Percentiles rank a stretch among this genome's conserved stretches.
These are phyloP conservation scores for Amphicarpaea edgeworthii DNA, from an alignment of 306 rosid genomes.

Conservation along the genomic window DNA sequence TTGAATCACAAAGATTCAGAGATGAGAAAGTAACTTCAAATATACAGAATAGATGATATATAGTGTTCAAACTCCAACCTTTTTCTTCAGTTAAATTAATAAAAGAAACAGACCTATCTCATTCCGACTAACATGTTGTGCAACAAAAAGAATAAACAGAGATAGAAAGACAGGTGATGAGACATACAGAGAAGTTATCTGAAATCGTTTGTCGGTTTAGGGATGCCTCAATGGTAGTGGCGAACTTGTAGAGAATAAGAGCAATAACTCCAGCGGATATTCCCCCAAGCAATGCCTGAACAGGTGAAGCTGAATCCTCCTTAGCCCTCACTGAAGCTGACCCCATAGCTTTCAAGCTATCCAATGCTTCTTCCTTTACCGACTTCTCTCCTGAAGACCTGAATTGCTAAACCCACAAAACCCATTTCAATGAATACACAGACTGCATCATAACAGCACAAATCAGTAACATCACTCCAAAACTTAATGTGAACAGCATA, in stretches of 20 bases:
- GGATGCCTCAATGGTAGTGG: constrained; percentile 83
- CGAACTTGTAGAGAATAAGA: constrained; percentile 81
- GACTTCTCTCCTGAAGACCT: constrained; percentile 87
- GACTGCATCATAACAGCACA: constrained; percentile 1
- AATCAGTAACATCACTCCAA: neutral
- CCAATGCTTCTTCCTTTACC: constrained; percentile 81
- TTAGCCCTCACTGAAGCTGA: constrained; percentile 64
- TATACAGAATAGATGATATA: neutral
- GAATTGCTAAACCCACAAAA: constrained; percentile 71
- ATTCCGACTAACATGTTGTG: constrained; percentile 22
- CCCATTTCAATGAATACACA: constrained; percentile 43
- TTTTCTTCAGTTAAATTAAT: neutral
- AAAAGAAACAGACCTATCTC: constrained; percentile 10
- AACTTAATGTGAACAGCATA: constrained; percentile 27
- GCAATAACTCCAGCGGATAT: constrained; percentile 84
- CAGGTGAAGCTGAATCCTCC: constrained; percentile 77
- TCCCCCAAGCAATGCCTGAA: constrained; percentile 83
- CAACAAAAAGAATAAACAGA: constrained; percentile 28
- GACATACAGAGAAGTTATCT: constrained; percentile 79
- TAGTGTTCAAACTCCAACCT: neutral
- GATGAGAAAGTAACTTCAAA: neutral
- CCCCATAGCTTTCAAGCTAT: constrained; percentile 73
- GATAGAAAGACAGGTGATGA: constrained; percentile 39
- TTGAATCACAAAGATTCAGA: neutral
- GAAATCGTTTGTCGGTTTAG: constrained; percentile 83